A percentile compares a stretch with the other conserved stretches of the same genome.
These are phyloP conservation scores for Rubia occidens DNA, from an alignment of 305 asterid species.

Conservation along the genomic window DNA sequence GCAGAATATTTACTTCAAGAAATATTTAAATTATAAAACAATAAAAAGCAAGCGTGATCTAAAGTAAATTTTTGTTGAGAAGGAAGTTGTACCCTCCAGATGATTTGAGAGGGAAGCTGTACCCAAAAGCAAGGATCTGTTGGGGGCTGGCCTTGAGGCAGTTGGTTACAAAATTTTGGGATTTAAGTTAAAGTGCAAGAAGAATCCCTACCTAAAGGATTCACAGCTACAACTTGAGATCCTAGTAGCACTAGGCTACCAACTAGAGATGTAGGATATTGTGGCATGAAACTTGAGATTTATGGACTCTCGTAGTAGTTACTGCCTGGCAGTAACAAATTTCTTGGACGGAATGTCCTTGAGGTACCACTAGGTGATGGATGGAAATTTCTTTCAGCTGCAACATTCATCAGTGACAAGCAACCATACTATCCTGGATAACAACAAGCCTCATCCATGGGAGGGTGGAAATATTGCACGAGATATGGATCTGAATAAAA, in stretches of 20 bases:
- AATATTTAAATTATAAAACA: too few relatives aligned
- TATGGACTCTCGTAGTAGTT: constrained; percentile 45
- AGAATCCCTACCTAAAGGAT: constrained; percentile 30
- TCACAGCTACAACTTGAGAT: constrained; percentile 45
- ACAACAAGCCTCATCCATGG: constrained; percentile 44
- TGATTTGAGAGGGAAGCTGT: too few relatives aligned
- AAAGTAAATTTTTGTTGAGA: too few relatives aligned
- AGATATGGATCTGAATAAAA: constrained; percentile 49
- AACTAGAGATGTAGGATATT: constrained; percentile 52
- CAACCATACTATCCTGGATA: constrained; percentile 41
- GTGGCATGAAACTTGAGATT: constrained; percentile 43
- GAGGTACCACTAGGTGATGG: constrained; percentile 25
- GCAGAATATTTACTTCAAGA: too few relatives aligned
- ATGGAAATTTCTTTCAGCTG: constrained; percentile 25
- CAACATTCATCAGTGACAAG: constrained; percentile 33
- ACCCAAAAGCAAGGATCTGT: too few relatives aligned
- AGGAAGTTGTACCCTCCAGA: too few relatives aligned
- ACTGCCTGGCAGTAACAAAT: constrained; percentile 33
- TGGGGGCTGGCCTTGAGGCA: too few relatives aligned
- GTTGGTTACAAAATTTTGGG: too few relatives aligned
- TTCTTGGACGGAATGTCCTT: constrained; percentile 41
- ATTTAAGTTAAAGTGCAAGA: too few relatives aligned
- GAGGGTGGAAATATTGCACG: constrained; percentile 58
- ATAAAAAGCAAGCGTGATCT: too few relatives aligned
- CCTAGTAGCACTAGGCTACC: constrained; percentile 67